Percentiles rank a stretch among this genome's conserved stretches.
Conservation (phyloP, 2,329 filamentous ascomycete species). For the Fusarium mangiferae region DNA sequence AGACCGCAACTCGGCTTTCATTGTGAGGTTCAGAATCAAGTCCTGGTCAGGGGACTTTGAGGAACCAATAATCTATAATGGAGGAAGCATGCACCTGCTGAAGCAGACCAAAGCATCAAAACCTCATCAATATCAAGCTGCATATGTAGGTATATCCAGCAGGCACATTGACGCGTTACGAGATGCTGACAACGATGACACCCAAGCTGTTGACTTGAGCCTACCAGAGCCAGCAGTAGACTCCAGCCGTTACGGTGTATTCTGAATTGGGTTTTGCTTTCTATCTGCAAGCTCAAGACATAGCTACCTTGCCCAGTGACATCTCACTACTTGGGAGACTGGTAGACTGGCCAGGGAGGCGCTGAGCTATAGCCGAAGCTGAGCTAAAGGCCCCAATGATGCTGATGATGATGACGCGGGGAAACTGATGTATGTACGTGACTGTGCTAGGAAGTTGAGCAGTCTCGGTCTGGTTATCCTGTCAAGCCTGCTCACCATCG, state of each 20-base stretch:
- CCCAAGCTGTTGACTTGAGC: conserved; percentile 23
- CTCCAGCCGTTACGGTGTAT: conserved; percentile 29
- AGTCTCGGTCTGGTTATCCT: background rate
- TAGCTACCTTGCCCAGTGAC: conserved; percentile 32
- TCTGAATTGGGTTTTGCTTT: conserved; percentile 30
- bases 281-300: conserved; percentile 7
- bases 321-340: conserved; percentile 18
- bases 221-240: conserved; percentile 9
- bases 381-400: conserved; percentile 26
- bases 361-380: conserved; percentile 20
- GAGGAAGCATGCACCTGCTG: background rate
- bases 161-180: conserved; percentile 10
- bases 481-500: conserved; percentile 3
- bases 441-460: conserved; percentile 2
- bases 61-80: background rate
- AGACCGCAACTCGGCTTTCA: background rate
- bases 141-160: background rate
- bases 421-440: conserved; percentile 1
- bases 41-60: background rate
- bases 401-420: conserved; percentile 28
- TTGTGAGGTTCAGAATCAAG: background rate
- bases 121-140: conserved; percentile 4
- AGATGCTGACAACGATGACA: conserved; percentile 35
- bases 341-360: conserved; percentile 5
- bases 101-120: background rate